Percentiles rank a stretch among this genome's conserved stretches.
Conservation (phyloP, 2,329 filamentous ascomycete genomes). For the Didymella sp. region DNA sequence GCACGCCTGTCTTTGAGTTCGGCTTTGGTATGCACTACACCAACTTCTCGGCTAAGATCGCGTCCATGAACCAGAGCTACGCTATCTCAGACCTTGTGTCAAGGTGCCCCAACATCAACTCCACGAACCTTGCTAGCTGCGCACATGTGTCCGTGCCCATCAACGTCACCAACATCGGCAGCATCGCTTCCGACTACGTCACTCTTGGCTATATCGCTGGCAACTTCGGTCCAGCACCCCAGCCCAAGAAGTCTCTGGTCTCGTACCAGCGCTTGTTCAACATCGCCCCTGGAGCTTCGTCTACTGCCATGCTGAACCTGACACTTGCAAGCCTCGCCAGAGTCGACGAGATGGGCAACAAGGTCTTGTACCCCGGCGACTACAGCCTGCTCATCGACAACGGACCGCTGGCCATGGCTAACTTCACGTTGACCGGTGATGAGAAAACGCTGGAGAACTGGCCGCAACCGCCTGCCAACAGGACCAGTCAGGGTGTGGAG, state of each 20-base stretch:
- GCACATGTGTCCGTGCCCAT: conserved; percentile 53
- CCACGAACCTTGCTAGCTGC: conserved; percentile 50
- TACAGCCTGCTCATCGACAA: conserved; percentile 50
- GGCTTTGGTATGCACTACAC: conserved; percentile 67
- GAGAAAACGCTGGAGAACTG: conserved; percentile 36
- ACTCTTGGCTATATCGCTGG: conserved; percentile 60
- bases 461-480: conserved; percentile 37
- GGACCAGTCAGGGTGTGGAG: conserved; percentile 28
- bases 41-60: conserved; percentile 53
- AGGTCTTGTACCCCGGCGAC: conserved; percentile 61
- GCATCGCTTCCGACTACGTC: conserved; percentile 60
- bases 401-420: conserved; percentile 21
- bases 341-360: conserved; percentile 59
- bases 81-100: conserved; percentile 24
- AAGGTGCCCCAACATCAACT: conserved; percentile 39
- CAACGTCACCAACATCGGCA: conserved; percentile 58
- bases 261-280: conserved; percentile 57
- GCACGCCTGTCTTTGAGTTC: conserved; percentile 59
- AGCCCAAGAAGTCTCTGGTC: conserved; percentile 62
- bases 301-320: conserved; percentile 52
- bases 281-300: conserved; percentile 48
- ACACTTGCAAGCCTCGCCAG: conserved; percentile 60
- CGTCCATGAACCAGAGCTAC: conserved; percentile 22
- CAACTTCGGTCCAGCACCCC: conserved; percentile 58
- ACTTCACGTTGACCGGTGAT: conserved; percentile 36